Percentiles rank a stretch among this genome's conserved stretches.
Conservation (phyloP, 805 yeast genomes). For the Candida anglica region DNA sequence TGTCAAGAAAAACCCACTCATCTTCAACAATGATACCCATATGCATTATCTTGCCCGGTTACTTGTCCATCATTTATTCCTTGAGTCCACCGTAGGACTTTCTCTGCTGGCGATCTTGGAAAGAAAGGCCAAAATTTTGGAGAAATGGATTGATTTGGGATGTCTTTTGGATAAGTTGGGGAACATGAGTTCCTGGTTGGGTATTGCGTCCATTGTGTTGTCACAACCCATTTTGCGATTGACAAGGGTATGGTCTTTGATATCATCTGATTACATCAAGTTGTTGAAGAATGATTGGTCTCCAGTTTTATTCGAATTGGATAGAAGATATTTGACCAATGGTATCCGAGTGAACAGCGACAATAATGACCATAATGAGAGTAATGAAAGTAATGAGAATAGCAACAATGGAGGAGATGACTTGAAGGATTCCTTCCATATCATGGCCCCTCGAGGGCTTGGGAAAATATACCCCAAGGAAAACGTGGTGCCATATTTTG, state of each 20-base stretch:
- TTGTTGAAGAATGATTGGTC: constrained; percentile 82
- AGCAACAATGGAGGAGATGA: constrained; percentile 4
- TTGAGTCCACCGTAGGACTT: constrained; percentile 29
- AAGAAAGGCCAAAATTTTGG: constrained; percentile 60
- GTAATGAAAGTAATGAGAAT: constrained; percentile 2
- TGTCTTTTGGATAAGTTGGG: constrained; percentile 72
- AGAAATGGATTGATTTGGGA: constrained; percentile 85
- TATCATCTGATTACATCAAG: constrained; percentile 55
- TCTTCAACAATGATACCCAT: constrained; percentile 62
- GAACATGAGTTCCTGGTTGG: constrained; percentile 93
- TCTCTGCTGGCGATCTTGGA: constrained; percentile 21
- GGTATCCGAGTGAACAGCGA: constrained; percentile 12
- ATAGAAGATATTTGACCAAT: constrained; percentile 59
- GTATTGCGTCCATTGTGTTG: constrained; percentile 78
- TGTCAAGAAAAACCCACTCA: constrained; percentile 65
- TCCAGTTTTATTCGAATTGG: constrained; percentile 85
- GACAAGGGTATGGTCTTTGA: constrained; percentile 68
- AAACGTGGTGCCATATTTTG: constrained; percentile 84
- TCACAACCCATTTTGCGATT: constrained; percentile 79
- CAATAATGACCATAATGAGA: constrained; percentile 5
- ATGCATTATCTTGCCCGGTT: constrained; percentile 78
- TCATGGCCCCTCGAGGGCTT: constrained; percentile 83
- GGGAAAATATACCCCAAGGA: constrained; percentile 73
- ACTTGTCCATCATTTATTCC: constrained; percentile 64
- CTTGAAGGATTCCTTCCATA: constrained; percentile 52